Evolutionary conservation across 352 stramenopile species (phyloP).

Genomic region (Pythium brachiatum): DNA sequence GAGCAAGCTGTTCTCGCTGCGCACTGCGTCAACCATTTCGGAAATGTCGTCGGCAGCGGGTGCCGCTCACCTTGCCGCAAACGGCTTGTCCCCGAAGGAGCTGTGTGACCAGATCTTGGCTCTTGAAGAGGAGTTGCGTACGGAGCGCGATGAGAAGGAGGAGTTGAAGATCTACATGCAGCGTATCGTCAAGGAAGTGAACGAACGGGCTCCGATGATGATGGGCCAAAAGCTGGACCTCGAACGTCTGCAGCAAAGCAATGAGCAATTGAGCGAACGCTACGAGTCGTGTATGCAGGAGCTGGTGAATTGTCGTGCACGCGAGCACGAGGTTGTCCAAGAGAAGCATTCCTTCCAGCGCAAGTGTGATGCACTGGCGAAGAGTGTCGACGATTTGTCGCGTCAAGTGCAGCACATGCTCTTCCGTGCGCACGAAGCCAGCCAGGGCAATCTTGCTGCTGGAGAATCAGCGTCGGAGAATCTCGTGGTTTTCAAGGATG

Average conservation of each 20-base stretch:
- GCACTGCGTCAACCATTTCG: conserved; percentile 47
- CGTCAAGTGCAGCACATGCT: conserved; percentile 90
- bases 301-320: conserved; percentile 66
- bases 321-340: conserved; percentile 52
- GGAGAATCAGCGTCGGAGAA: conserved; percentile 61
- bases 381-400: conserved; percentile 89
- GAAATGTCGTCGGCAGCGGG: conserved; percentile 61
- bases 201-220: conserved; percentile 90
- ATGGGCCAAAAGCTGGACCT: conserved; percentile 89
- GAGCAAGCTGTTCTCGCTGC: conserved; percentile 57
- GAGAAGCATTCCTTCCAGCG: conserved; percentile 68
- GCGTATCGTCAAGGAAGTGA: conserved; percentile 91
- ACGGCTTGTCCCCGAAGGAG: conserved; percentile 83
- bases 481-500: conserved; percentile 81
- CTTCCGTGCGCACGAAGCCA: conserved; percentile 68
- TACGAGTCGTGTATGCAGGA: conserved; percentile 66
- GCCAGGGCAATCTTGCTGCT: conserved; percentile 3
- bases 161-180: conserved; percentile 90
- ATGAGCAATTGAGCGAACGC: conserved; percentile 72
- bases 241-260: conserved; percentile 81
- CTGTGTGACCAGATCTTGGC: conserved; percentile 89
- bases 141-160: conserved; percentile 81
- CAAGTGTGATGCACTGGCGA: conserved; percentile 69
- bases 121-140: conserved; percentile 78
- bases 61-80: conserved; percentile 58